phyloP scores from a whole-genome alignment of 805 yeast genomes.

The Schizosaccharomyces cryophilus region DNA sequence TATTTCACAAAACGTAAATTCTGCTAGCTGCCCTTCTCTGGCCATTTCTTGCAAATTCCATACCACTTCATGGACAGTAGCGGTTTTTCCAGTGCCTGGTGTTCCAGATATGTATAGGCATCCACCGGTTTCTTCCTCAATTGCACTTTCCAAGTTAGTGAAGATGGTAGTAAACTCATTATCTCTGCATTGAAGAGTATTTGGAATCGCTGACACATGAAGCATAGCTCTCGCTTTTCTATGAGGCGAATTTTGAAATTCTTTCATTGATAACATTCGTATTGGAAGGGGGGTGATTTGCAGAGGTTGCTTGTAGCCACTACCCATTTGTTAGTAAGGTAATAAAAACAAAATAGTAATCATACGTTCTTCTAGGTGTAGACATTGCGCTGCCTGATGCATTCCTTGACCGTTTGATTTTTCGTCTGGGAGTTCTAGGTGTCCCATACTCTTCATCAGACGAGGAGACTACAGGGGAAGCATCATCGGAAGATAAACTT shows the following conservation, averaged over 20 bases:
- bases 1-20: conserved; percentile 59
- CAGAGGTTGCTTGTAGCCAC: background rate
- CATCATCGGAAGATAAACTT: background rate
- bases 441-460: background rate
- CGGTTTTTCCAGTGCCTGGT: conserved; percentile 95
- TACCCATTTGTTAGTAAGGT: background rate
- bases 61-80: conserved; percentile 70
- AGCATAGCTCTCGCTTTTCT: conserved; percentile 12
- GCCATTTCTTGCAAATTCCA: conserved; percentile 29
- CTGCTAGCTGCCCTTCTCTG: conserved; percentile 15
- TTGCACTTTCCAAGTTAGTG: conserved; percentile 42
- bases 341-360: background rate
- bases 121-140: conserved; percentile 46
- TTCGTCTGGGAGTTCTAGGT: background rate
- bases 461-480: background rate
- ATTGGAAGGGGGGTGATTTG: conserved; percentile 7
- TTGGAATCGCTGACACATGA: conserved; percentile 19
- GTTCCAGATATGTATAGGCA: conserved; percentile 86
- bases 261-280: conserved; percentile 5
- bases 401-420: background rate
- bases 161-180: conserved; percentile 52
- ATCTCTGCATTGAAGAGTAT: conserved; percentile 63
- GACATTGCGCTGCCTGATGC: background rate
- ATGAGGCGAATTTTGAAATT: conserved; percentile 7
- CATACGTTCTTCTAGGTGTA: background rate